Evolutionary conservation across 2,329 filamentous ascomycete genomes (phyloP).

Genomic region (Fusarium bactridioides): DNA sequence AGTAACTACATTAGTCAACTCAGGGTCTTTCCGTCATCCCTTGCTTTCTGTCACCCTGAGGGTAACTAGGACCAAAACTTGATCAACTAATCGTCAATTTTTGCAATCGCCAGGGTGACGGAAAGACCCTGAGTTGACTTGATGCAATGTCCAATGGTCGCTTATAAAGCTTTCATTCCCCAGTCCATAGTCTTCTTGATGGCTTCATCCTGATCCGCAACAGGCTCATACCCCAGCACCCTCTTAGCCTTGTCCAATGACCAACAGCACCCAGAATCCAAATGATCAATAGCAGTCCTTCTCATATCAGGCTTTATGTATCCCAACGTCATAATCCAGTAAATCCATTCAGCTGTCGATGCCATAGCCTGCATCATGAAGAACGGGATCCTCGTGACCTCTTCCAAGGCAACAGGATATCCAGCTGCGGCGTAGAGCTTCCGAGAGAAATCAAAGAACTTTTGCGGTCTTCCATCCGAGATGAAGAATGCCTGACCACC

Average conservation of each 20-base stretch:
- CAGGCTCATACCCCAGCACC: not conserved
- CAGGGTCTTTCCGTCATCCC: too few species aligned
- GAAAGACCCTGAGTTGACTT: too few species aligned
- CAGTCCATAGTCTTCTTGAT: not conserved
- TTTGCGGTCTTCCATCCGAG: not conserved
- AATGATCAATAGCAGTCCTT: not conserved
- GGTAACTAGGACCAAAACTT: too few species aligned
- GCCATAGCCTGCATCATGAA: not conserved
- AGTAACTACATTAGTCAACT: fast-evolving
- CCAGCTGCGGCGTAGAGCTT: not conserved
- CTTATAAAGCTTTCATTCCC: not conserved
- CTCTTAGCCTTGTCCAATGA: not conserved
- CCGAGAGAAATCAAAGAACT: not conserved
- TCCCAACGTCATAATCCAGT: not conserved
- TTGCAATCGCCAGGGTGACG: too few species aligned
- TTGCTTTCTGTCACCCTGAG: too few species aligned
- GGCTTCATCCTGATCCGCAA: not conserved
- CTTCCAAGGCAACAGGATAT: not conserved
- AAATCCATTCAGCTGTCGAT: not conserved
- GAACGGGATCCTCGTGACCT: not conserved
- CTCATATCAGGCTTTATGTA: not conserved
- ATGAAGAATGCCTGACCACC: not conserved
- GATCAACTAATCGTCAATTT: too few species aligned
- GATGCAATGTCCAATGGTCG: fast-evolving
- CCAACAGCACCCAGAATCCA: not conserved